A percentile compares a stretch with the other conserved stretches of the same genome.
phyloP scores from a whole-genome alignment of 225 moss, liverwort and hornwort species.

The Asterella californica region DNA sequence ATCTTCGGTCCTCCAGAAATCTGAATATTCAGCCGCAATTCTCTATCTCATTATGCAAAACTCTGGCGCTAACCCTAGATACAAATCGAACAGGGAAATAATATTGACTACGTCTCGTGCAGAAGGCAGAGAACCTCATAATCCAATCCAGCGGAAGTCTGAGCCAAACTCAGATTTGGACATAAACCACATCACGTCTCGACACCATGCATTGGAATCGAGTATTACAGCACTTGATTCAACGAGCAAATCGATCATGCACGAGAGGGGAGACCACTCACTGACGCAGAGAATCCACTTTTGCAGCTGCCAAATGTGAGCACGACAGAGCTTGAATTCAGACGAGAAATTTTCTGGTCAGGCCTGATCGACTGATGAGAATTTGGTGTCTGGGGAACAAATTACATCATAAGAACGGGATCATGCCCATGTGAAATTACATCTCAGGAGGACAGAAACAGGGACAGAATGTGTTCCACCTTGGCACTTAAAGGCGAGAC shows the following conservation, averaged over 20 bases:
- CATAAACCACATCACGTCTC: not conserved
- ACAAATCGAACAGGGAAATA: not conserved
- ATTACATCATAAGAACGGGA: not conserved
- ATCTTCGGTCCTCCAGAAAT: not conserved
- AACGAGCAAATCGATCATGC: not conserved
- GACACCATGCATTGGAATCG: not conserved
- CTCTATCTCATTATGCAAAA: not conserved
- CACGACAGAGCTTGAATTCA: not conserved
- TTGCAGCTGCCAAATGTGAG: not conserved
- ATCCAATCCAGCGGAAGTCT: not conserved
- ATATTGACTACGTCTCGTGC: not conserved
- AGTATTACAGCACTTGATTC: not conserved
- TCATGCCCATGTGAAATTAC: not conserved
- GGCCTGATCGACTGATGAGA: not conserved
- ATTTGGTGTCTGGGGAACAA: not conserved
- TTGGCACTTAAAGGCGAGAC: not conserved
- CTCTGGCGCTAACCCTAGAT: constrained; percentile 3
- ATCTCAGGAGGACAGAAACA: not conserved
- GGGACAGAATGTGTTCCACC: not conserved
- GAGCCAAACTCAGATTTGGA: not conserved
- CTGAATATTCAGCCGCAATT: not conserved
- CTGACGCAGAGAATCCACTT: not conserved
- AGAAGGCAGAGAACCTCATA: not conserved
- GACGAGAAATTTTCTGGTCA: not conserved
- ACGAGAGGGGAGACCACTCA: not conserved